phyloP scores from a whole-genome alignment of 148 eudicot species.

The Suaeda aralocaspica region DNA sequence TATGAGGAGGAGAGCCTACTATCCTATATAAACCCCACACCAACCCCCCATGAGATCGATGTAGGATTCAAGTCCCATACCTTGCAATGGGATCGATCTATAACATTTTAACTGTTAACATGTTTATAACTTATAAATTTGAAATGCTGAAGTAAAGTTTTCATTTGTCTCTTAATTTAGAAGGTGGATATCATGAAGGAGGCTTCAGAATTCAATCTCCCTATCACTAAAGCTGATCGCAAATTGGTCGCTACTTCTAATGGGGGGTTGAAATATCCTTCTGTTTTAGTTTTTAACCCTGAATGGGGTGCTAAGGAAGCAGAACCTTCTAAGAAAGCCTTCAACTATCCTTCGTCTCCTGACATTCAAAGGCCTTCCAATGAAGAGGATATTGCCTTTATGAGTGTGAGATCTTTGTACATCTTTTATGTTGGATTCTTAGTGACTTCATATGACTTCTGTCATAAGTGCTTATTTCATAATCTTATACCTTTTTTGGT shows the following conservation, averaged over 20 bases:
- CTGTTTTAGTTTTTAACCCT: constrained; percentile 59
- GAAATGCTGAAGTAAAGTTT: neutral
- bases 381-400: constrained; percentile 84
- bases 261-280: constrained; percentile 72
- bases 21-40: too few species aligned
- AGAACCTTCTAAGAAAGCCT: constrained; percentile 28
- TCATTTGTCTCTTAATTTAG: constrained; percentile 27
- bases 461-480: constrained; percentile 5
- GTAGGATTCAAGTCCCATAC: too few species aligned
- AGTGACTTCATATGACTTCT: neutral
- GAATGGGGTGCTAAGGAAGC: constrained; percentile 42
- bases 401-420: constrained; percentile 54
- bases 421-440: neutral
- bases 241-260: constrained; percentile 58
- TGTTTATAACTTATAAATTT: neutral
- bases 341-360: constrained; percentile 42
- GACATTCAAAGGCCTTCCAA: constrained; percentile 46
- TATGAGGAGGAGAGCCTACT: too few species aligned
- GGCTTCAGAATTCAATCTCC: constrained; percentile 60
- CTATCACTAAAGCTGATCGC: constrained; percentile 51
- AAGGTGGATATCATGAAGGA: constrained; percentile 66
- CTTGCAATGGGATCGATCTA: too few species aligned
- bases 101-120: neutral
- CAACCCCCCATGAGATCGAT: too few species aligned
- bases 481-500: constrained; percentile 1